Evolutionary conservation across 495 filamentous ascomycete species (phyloP).

Genomic region (Aspergillus ostianus): DNA sequence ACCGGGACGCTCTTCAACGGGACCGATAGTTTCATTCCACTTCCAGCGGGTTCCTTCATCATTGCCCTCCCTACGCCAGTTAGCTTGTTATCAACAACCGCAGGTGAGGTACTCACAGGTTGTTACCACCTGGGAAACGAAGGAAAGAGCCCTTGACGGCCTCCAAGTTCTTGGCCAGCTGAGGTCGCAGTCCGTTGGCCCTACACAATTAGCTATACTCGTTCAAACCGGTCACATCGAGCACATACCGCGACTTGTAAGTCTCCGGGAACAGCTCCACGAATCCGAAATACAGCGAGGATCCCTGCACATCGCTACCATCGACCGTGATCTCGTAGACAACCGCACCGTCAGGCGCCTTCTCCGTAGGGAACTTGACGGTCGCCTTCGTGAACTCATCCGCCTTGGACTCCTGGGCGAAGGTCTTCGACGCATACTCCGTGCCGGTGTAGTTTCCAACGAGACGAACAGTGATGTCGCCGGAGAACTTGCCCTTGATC

Average conservation of each 20-base stretch:
- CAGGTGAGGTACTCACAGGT: constrained; percentile 42
- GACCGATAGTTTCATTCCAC: constrained; percentile 65
- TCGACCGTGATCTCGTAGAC: constrained; percentile 58
- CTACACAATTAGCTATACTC: constrained; percentile 21
- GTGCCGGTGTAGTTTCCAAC: constrained; percentile 23
- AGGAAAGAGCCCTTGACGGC: constrained; percentile 55
- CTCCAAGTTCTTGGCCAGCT: constrained; percentile 54
- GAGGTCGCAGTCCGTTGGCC: constrained; percentile 55
- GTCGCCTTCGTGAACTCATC: constrained; percentile 27
- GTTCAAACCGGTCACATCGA: not conserved
- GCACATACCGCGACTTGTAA: constrained; percentile 42
- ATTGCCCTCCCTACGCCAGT: constrained; percentile 42
- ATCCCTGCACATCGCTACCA: constrained; percentile 33
- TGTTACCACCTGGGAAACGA: constrained; percentile 63
- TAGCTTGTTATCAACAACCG: constrained; percentile 2
- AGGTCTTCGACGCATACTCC: constrained; percentile 24
- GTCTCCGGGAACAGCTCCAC: constrained; percentile 63
- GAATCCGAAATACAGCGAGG: constrained; percentile 56
- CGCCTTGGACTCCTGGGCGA: constrained; percentile 18
- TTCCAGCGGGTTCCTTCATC: constrained; percentile 51
- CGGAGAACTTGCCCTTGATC: constrained; percentile 36
- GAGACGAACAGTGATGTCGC: constrained; percentile 22
- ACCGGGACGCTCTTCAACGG: constrained; percentile 57
- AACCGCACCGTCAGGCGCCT: constrained; percentile 58
- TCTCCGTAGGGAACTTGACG: constrained; percentile 32